These are phyloP conservation scores for Cladophialophora yegresii DNA, from an alignment of 2,329 filamentous ascomycete genomes.

Conservation along the genomic window DNA sequence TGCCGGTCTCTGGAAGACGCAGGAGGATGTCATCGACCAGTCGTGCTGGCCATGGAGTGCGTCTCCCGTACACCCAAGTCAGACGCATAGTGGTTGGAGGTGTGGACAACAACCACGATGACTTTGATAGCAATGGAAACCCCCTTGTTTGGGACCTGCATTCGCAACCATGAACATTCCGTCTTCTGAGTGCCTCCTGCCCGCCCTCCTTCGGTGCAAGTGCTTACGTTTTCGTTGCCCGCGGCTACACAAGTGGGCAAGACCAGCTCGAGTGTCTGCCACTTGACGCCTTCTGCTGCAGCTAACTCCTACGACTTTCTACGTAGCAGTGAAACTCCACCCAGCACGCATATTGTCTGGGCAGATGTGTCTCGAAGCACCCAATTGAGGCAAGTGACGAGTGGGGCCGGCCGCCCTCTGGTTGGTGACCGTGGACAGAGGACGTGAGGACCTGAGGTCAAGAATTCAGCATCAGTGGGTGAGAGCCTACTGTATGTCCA, in stretches of 20 bases:
- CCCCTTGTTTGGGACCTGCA: not conserved
- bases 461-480: not conserved
- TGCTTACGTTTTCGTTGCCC: slow-evolving; percentile 6
- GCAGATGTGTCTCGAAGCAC: not conserved
- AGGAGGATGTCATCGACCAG: slow-evolving; percentile 6
- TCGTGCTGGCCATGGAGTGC: not conserved
- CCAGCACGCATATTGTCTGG: not conserved
- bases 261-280: not conserved
- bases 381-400: not conserved
- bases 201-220: slow-evolving; percentile 7
- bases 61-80: not conserved
- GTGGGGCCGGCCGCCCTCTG: not conserved
- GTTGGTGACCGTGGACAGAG: not conserved
- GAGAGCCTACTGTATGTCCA: not conserved
- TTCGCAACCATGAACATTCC: not conserved
- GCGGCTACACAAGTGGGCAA: not conserved
- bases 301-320: not conserved
- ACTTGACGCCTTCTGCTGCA: not conserved
- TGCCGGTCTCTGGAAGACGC: slow-evolving; percentile 32
- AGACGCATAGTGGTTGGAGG: not conserved
- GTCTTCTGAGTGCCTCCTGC: not conserved
- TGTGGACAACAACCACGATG: not conserved
- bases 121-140: slow-evolving; percentile 5
- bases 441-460: not conserved
- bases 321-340: not conserved